These are phyloP conservation scores for Poa annua DNA, from an alignment of 176 grass and related monocot species.

Conservation along the genomic window DNA sequence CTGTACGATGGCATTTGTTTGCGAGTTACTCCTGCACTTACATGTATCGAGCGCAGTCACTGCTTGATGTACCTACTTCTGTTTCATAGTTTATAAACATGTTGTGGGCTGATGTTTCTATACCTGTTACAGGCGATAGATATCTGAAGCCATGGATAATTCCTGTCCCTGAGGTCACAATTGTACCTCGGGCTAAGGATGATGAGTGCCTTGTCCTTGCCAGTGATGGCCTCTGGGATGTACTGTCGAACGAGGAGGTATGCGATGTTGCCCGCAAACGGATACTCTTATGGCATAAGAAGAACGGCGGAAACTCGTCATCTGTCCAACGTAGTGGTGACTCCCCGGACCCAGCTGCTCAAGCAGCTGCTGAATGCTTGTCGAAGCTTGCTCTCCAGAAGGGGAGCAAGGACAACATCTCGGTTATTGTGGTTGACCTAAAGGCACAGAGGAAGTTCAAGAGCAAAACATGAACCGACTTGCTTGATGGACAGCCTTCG, in stretches of 20 bases:
- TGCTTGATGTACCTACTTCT: conserved; percentile 5
- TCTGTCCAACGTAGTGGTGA: conserved; percentile 51
- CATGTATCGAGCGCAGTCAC: background rate
- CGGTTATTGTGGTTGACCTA: conserved; percentile 82
- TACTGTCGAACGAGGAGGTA: conserved; percentile 84
- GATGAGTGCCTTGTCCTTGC: conserved; percentile 90
- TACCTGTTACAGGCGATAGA: conserved; percentile 56
- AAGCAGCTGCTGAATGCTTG: conserved; percentile 86
- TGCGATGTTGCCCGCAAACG: conserved; percentile 78
- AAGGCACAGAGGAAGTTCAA: conserved; percentile 95
- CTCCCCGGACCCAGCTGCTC: conserved; percentile 56
- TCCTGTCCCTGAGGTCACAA: conserved; percentile 77
- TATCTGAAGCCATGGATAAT: conserved; percentile 98
- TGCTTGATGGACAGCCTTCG: conserved; percentile 41
- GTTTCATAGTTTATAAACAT: background rate
- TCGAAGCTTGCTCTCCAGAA: conserved; percentile 79
- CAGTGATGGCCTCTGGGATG: conserved; percentile 87
- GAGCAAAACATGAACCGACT: conserved; percentile 62
- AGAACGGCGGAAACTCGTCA: conserved; percentile 48
- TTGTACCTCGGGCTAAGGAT: conserved; percentile 80
- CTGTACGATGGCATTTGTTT: background rate
- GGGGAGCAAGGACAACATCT: conserved; percentile 97
- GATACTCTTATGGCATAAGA: conserved; percentile 87
- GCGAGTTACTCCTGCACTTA: background rate
- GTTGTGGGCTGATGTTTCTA: background rate